These are phyloP conservation scores for Cladorrhinum samala DNA, from an alignment of 495 filamentous ascomycete species.

Conservation along the genomic window DNA sequence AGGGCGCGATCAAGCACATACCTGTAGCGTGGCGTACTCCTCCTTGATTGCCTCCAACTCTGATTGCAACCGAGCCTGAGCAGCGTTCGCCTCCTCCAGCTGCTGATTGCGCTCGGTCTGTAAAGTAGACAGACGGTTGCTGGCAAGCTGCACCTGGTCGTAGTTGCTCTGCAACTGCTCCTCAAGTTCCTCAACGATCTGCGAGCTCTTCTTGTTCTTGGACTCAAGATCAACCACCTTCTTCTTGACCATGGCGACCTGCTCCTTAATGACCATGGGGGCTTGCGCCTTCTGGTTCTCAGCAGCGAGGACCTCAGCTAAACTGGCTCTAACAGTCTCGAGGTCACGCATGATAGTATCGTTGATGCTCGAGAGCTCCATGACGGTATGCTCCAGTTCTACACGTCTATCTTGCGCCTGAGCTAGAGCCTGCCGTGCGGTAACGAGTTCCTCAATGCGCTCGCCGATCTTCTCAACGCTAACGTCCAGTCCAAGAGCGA, in stretches of 20 bases:
- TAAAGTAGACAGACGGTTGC: slow-evolving; percentile 66
- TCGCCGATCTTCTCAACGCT: slow-evolving; percentile 50
- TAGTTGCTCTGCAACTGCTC: slow-evolving; percentile 93
- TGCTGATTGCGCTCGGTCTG: slow-evolving; percentile 61
- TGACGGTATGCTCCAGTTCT: slow-evolving; percentile 42
- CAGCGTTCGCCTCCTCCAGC: slow-evolving; percentile 50
- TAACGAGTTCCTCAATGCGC: slow-evolving; percentile 46
- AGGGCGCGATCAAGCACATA: slow-evolving; percentile 33
- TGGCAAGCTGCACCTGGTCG: slow-evolving; percentile 81
- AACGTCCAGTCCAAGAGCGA: slow-evolving; percentile 47
- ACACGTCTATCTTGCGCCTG: slow-evolving; percentile 52
- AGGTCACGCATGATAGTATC: slow-evolving; percentile 51
- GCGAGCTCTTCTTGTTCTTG: slow-evolving; percentile 74
- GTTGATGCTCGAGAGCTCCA: slow-evolving; percentile 48
- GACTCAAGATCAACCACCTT: slow-evolving; percentile 59
- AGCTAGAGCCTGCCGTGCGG: slow-evolving; percentile 40
- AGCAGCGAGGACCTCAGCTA: slow-evolving; percentile 39
- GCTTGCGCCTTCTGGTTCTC: slow-evolving; percentile 39
- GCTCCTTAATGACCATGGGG: slow-evolving; percentile 55
- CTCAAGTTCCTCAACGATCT: slow-evolving; percentile 90
- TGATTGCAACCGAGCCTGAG: slow-evolving; percentile 42
- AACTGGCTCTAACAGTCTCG: slow-evolving; percentile 40
- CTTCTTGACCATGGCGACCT: slow-evolving; percentile 66
- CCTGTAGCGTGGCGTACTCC: slow-evolving; percentile 60
- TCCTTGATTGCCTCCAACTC: slow-evolving; percentile 59